These are phyloP conservation scores for Blastobotrys ciferrii DNA, from an alignment of 1,139 yeast genomes.

Conservation along the genomic window DNA sequence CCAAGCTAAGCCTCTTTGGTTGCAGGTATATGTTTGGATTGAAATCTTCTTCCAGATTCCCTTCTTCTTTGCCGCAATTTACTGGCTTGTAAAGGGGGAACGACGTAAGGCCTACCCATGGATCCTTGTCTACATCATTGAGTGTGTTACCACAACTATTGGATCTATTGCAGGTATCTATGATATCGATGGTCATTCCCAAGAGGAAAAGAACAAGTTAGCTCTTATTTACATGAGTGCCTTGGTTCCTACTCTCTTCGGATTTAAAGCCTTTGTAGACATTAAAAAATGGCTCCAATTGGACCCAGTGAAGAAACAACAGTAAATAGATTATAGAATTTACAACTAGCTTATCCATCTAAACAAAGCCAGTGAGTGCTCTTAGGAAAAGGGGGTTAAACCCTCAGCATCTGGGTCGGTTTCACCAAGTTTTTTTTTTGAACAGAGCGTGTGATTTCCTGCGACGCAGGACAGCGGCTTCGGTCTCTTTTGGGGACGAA, in stretches of 20 bases:
- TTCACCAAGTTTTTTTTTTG: no score
- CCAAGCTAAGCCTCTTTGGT: slow-evolving; percentile 61
- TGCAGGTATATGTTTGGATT: slow-evolving; percentile 62
- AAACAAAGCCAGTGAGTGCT: no score
- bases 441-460: no score
- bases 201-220: slow-evolving; percentile 44
- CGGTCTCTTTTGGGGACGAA: no score
- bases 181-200: slow-evolving; percentile 35
- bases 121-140: slow-evolving; percentile 68
- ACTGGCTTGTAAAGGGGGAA: slow-evolving; percentile 29
- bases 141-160: slow-evolving; percentile 70
- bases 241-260: slow-evolving; percentile 57
- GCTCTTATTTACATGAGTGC: slow-evolving; percentile 61
- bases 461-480: no score
- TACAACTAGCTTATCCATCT: no score
- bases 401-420: no score
- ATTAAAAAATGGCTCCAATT: slow-evolving; percentile 5
- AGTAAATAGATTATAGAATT: neutral
- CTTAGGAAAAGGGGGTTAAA: no score
- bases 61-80: slow-evolving; percentile 53
- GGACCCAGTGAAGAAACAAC: slow-evolving; percentile 1
- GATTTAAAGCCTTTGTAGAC: slow-evolving; percentile 28
- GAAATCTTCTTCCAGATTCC: slow-evolving; percentile 80
- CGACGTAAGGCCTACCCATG: slow-evolving; percentile 45
- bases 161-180: slow-evolving; percentile 49